A percentile compares a stretch with the other conserved stretches of the same genome.
Evolutionary conservation across 306 rosid genomes (phyloP).

Genomic region (Trichosanthes cucumerina): DNA sequence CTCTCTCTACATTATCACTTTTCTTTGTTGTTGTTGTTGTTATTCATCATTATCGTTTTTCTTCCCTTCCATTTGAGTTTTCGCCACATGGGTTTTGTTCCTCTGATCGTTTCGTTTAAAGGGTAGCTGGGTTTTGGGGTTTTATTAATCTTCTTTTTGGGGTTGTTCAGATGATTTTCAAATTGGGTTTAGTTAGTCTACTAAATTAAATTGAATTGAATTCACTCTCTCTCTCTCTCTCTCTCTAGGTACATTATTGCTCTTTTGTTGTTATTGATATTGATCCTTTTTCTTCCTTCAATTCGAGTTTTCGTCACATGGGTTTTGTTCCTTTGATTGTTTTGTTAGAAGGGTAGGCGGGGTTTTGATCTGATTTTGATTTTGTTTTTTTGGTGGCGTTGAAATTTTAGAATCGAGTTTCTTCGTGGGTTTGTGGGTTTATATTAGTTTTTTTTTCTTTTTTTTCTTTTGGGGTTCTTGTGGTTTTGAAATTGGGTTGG

Average conservation of each 20-base stretch:
- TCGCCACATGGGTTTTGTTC: not conserved
- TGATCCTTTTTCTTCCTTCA: not conserved
- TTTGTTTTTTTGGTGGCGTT: not conserved
- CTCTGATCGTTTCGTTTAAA: not conserved
- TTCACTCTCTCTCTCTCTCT: not conserved
- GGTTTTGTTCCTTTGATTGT: constrained; percentile 5
- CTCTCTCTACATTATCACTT: constrained; percentile 11
- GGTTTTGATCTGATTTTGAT: not conserved
- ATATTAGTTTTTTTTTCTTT: not conserved
- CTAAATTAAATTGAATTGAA: not conserved
- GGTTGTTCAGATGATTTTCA: not conserved
- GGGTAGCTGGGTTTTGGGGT: not conserved
- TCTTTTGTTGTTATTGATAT: not conserved
- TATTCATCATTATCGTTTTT: not conserved
- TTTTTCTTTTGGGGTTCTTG: not conserved
- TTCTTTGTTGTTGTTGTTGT: not conserved
- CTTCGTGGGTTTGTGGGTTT: constrained; percentile 1
- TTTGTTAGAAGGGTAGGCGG: not conserved
- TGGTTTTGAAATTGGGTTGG: constrained; percentile 29
- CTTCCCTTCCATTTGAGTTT: not conserved
- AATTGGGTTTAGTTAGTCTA: constrained; percentile 41
- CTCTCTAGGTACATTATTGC: not conserved
- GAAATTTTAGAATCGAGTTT: not conserved
- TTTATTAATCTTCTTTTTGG: not conserved
- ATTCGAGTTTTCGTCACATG: not conserved